Evolutionary conservation across 768 basidiomycete genomes (phyloP), one percentile per base, ranked within the genome.

Genomic region (Russula abietina): DNA sequence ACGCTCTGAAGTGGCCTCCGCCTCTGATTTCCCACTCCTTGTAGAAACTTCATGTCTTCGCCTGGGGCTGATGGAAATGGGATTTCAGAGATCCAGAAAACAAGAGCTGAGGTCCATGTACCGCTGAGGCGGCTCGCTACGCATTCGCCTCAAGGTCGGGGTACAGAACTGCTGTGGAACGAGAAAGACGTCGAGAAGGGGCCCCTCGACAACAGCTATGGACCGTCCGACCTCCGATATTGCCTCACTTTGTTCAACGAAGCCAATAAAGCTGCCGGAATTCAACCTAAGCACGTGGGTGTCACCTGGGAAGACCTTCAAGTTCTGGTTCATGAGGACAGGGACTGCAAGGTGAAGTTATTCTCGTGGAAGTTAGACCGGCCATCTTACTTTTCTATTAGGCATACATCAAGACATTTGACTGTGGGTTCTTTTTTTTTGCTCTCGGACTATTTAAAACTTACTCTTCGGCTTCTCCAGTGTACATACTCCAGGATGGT

Each of bases 261-360:
- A 67, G 83, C 83, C 1, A 79, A 83, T 55, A 81, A 88, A 59
- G 70, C 73, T 22, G 86, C 85, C 2, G 88, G 88, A 17, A 85
- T 89, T 52, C 81, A 80, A 62, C 84, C 86, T 68, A 90, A 90
- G 79, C 84, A 87, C 62, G 86, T 90, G 9, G 87, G 87, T 36
- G 83, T 91, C 26, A 82, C 83, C 28, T 91, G 89, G 89, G 80
- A 87, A 56, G 78, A 85, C 67, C 74, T 91, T 0, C 76, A 83
- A 61, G 88, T 89, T 36, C 76, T 82, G 7, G 86, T 83, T 36
- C 61, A 78, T 4, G 88, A 86, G 22, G 81, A 80, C 14, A 69
- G 74, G 12, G 77, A 81, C 70, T 77, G 75, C 70, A 89, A 88
- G 77, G 87, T 81, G 52, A 48, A 75, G 62, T 9, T 19, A 39